Percentiles rank a stretch among this genome's conserved stretches.
phyloP scores from a whole-genome alignment of 768 basidiomycete genomes.

The Chiua virens region DNA sequence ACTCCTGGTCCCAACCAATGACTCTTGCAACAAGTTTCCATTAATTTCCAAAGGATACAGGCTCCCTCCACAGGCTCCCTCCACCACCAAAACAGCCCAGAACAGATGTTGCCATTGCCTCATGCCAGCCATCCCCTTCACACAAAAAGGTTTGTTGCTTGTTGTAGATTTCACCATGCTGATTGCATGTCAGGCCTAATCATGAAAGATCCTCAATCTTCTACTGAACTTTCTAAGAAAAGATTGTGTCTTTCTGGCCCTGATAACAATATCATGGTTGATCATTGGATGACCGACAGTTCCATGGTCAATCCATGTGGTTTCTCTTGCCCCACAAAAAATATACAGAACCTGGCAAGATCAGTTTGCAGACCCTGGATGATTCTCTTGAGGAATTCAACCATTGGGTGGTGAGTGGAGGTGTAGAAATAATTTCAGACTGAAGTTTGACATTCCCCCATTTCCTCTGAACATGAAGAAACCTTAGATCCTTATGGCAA shows the following conservation, averaged over 20 bases:
- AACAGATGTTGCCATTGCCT: neutral
- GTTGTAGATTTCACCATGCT: slow-evolving; percentile 5
- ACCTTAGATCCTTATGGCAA: too few species aligned
- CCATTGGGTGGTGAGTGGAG: too few species aligned
- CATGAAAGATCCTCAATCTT: neutral
- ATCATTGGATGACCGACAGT: neutral
- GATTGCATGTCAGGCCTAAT: slow-evolving; percentile 7
- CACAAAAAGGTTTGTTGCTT: slow-evolving; percentile 16
- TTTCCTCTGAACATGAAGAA: too few species aligned
- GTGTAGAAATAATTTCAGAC: slow-evolving; percentile 49
- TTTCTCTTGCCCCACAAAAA: neutral
- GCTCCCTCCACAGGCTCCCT: too few species aligned
- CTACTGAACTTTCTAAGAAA: neutral
- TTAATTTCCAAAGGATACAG: slow-evolving; percentile 25
- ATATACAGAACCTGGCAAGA: neutral
- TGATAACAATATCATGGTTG: too few species aligned
- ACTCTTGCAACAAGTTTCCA: slow-evolving; percentile 37
- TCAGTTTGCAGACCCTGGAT: slow-evolving; percentile 4
- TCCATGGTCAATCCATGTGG: neutral
- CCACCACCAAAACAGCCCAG: slow-evolving; percentile 19
- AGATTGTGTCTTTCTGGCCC: slow-evolving; percentile 22
- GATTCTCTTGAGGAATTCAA: slow-evolving; percentile 64
- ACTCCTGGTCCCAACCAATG: slow-evolving; percentile 18
- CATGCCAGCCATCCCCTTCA: neutral
- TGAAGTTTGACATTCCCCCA: slow-evolving; percentile 1